Evolutionary conservation across 345 rosid species (phyloP), one percentile per base, ranked within the genome.

Genomic region (Rubroshorea leprosula): DNA sequence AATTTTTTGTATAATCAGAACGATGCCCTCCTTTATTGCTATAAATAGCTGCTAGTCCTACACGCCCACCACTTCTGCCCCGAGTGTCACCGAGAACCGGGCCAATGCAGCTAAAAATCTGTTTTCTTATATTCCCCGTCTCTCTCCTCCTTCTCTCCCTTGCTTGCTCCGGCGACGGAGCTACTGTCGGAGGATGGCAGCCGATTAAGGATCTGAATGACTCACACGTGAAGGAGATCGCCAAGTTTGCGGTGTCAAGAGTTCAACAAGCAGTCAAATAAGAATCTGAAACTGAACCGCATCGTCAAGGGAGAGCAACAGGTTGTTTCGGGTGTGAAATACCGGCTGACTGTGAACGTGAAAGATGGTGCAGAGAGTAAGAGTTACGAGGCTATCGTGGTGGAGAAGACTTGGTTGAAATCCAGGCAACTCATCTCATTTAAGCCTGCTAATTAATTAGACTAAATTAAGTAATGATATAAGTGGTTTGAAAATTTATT

Each of bases 311-410:
- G 87, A 16, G 84, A 81, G 63, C 23, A 47, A 12, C 87, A 86
- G 68, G 79, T 78, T 15, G 90, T 84, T 1, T 0, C 81, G 0
- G 95, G 90, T 4, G 64, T 0, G 8, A 86, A 76, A 19, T 86
- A 86, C 62, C 54, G 67, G 39, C 81, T 86, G 6, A 27, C 45
- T 5, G 4, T 81, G 61, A 35, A 56, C 19, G 83, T 55, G 1
- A 49, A 55, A 0, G 75, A 45, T 31, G 67, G 58, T 0, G 39
- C 16, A 6, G 35, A 5, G 19, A 25, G 46, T 29, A 67, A 58
- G 48, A 62, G 54, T 0, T 79, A 73, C 58, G 66, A 64, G 60
- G 89, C 85, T 2, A 53, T 74, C 2, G 89, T 83, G 14, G 78
- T 76, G 78, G 93, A 85, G 57, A 70, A 65, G 47, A 26, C 77